Conservation (phyloP, 139 green algal species). For the Limnomonas spitsbergensis region DNA sequence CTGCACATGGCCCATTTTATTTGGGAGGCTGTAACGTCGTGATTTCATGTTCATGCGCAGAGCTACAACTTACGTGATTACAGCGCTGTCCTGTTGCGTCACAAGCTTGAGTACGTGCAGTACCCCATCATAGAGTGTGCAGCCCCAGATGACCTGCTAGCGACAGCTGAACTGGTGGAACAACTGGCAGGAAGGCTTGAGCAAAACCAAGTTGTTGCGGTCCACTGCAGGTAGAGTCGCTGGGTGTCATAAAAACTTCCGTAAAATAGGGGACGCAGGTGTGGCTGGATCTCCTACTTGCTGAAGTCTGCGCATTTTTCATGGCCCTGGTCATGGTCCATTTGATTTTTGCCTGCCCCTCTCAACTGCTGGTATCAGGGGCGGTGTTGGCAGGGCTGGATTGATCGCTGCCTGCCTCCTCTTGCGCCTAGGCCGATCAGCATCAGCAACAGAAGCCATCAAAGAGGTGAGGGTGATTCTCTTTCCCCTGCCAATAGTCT, state of each 20-base stretch:
- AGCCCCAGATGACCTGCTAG: background rate
- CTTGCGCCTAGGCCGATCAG: constrained; percentile 18
- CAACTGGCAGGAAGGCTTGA: background rate
- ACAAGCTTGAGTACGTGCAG: background rate
- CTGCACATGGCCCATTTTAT: no score
- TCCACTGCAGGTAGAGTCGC: constrained; percentile 17
- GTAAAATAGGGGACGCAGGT: no score
- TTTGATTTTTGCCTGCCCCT: no score
- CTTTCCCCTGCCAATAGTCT: no score
- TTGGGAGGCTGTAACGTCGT: background rate
- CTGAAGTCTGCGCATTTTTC: no score
- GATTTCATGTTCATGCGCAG: background rate
- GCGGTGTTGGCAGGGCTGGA: constrained; percentile 42
- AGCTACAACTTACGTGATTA: constrained; percentile 12
- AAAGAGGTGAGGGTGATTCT: no score
- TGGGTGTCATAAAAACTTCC: no score
- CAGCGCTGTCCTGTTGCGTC: background rate
- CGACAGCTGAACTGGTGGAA: background rate
- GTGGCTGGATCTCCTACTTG: no score
- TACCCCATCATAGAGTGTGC: constrained; percentile 9
- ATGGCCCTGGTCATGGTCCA: no score
- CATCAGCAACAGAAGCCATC: constrained; percentile 23
- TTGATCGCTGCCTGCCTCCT: constrained; percentile 39
- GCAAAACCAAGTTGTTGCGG: background rate
- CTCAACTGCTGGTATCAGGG: no score